Conservation (phyloP, 1,284 basidiomycete genomes). For the Cutaneotrichosporon daszewskae region DNA sequence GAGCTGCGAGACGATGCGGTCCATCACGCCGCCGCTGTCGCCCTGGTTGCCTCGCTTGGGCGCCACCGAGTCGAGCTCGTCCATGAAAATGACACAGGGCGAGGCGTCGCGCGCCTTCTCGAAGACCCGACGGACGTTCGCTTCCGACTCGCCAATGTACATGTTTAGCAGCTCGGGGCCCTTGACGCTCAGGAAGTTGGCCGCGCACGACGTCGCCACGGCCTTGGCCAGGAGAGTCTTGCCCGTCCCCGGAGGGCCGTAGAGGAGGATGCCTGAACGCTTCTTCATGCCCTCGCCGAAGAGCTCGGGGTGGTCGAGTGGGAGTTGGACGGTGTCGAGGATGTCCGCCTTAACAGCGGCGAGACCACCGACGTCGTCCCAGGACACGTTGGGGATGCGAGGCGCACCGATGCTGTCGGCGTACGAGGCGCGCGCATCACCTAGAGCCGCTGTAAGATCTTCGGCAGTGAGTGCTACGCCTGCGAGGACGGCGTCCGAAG, state of each 20-base stretch:
- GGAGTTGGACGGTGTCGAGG: constrained; percentile 92
- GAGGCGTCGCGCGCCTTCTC: constrained; percentile 82
- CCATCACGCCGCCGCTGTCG: constrained; percentile 95
- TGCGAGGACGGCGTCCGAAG: constrained; percentile 42
- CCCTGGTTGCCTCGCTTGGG: constrained; percentile 93
- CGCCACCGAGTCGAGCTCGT: constrained; percentile 94
- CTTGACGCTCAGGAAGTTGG: constrained; percentile 95
- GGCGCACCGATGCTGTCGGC: constrained; percentile 93
- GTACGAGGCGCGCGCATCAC: constrained; percentile 71
- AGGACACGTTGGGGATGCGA: constrained; percentile 90
- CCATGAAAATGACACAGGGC: constrained; percentile 94
- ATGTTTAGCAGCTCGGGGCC: constrained; percentile 95
- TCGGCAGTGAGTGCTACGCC: constrained; percentile 59
- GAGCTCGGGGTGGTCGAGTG: constrained; percentile 87
- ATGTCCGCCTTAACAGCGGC: constrained; percentile 86
- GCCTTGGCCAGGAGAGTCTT: constrained; percentile 73
- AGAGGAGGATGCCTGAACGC: constrained; percentile 70
- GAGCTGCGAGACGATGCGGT: constrained; percentile 92
- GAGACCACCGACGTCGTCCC: constrained; percentile 97
- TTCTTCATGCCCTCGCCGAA: constrained; percentile 93
- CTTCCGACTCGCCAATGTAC: constrained; percentile 98
- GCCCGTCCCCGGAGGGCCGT: constrained; percentile 91
- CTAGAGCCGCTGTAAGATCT: constrained; percentile 71
- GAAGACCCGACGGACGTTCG: constrained; percentile 88
- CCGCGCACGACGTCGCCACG: constrained; percentile 83